phyloP scores from a whole-genome alignment of 768 basidiomycete genomes.

The Baorangia bicolor region DNA sequence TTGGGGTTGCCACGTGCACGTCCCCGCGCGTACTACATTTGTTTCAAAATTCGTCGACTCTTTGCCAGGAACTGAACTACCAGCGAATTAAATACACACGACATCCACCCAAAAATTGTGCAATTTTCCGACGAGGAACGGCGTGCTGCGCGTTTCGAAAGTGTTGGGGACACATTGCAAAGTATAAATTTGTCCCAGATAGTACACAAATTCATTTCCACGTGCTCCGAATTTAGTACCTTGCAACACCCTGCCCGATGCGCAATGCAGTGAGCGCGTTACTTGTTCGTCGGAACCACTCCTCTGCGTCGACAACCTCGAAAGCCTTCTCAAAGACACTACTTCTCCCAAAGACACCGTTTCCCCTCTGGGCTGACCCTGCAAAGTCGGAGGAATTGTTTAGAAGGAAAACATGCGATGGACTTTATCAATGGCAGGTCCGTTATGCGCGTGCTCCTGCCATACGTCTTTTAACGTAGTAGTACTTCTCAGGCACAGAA shows the following conservation, averaged over 20 bases:
- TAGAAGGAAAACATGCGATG: slow-evolving; percentile 62
- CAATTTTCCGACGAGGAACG: not conserved
- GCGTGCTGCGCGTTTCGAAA: slow-evolving; percentile 6
- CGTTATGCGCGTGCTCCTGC: slow-evolving; percentile 22
- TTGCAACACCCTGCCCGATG: slow-evolving; percentile 9
- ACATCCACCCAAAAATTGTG: not conserved
- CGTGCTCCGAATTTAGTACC: not conserved
- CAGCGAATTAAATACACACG: not conserved
- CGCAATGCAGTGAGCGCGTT: slow-evolving; percentile 16
- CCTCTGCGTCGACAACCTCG: slow-evolving; percentile 4
- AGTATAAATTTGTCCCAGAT: not conserved
- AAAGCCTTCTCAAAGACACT: slow-evolving; percentile 62
- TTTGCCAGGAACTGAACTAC: not conserved
- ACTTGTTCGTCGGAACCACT: slow-evolving; percentile 12
- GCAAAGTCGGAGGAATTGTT: slow-evolving; percentile 59
- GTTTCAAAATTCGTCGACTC: not conserved
- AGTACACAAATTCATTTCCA: not conserved
- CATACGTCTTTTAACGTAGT: not conserved
- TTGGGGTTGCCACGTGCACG: slow-evolving; percentile 29
- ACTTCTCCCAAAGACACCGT: slow-evolving; percentile 76
- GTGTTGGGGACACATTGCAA: slow-evolving; percentile 17
- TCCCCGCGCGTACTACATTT: not conserved
- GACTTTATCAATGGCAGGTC: slow-evolving; percentile 80
- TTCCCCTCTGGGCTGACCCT: slow-evolving; percentile 71
- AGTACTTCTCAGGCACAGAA: slow-evolving; percentile 54